Base-by-base conservation (phyloP, 2,329 filamentous ascomycete genomes). In the Gyromitra esculenta region DNA sequence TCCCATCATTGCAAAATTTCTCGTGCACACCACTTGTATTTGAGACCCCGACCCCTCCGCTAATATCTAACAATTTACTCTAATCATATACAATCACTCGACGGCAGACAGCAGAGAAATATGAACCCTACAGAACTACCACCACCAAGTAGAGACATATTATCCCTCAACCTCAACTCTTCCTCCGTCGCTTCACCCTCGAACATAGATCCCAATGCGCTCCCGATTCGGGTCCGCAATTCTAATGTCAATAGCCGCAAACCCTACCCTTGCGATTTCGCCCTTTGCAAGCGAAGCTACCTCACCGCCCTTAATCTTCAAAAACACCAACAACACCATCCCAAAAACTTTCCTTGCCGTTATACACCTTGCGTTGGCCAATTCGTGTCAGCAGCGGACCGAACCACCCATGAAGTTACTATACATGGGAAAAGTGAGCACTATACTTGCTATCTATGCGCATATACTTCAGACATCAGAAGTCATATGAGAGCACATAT, bases 211-310 rank as follows among this genome's bases (percentile, higher is more conserved):
- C 65, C 50, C 21, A 68, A 37, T 15, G 18, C 37, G 21, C 56
- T 56, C n/a, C 64, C 57, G 1, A 39, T 21, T 2, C 45, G 21
- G 15, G 8, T 57, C 8, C 69, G 69, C n/a, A 21, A 18, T 5
- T 8, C 48, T 15, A 50, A 57, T 3, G 25, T 62, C 35, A 54
- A 62, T 21, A 54, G 18, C 18, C 59, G 8, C 6, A 75, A 75
- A 41, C 72, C 72, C 0, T 75, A 75, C 45, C 72, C 48, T 11
- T 75, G 72, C 45, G 50, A 31, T 25, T 68, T 75, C 13, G 5
- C 37, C 13, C 2, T 13, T 11, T 75, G 72, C 25, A 45, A 25
- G 3, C 37, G 56, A 25, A 45, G 56, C n/a, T 75, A 75, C 57
- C n/a, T 64, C 39, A 57, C 7, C n/a, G 25, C 25, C 18, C 5